A percentile compares a stretch with the other conserved stretches of the same genome.
Conservation (phyloP, 257 asterid species). For the Salvia hispanica region DNA sequence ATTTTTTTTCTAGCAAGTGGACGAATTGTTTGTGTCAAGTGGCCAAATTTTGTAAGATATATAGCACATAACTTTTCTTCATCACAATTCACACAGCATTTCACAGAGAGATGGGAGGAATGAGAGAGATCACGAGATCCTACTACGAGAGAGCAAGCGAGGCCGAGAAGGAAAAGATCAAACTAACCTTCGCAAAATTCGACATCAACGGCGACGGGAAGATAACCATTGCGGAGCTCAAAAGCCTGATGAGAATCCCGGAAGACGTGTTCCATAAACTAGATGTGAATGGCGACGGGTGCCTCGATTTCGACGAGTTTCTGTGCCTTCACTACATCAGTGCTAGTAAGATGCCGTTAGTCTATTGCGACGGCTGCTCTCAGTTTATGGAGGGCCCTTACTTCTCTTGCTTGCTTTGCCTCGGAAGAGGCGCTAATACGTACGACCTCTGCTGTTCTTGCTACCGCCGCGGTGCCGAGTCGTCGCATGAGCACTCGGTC, state of each 20-base stretch:
- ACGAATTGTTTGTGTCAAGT: too few relatives aligned
- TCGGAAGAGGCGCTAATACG: conserved; percentile 1
- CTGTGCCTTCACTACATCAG: conserved; percentile 33
- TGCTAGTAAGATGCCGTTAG: conserved; percentile 13
- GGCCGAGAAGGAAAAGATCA: conserved; percentile 4
- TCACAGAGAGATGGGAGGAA: conserved; percentile 38
- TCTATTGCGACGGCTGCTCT: conserved; percentile 24
- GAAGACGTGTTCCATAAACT: conserved; percentile 34
- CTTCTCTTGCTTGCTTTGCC: conserved; percentile 41
- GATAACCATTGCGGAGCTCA: conserved; percentile 31
- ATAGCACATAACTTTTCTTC: background rate
- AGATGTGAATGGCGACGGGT: conserved; percentile 35
- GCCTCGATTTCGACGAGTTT: conserved; percentile 31
- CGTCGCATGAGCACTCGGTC: conserved; percentile 32
- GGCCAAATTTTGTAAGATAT: too few relatives aligned
- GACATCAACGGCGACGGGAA: conserved; percentile 33
- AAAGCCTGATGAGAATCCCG: background rate
- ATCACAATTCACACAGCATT: too few relatives aligned
- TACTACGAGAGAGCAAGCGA: conserved; percentile 36
- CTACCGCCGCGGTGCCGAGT: conserved; percentile 2
- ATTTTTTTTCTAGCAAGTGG: too few relatives aligned
- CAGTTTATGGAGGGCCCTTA: conserved; percentile 30
- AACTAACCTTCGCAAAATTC: conserved; percentile 19
- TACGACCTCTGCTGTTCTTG: conserved; percentile 43
- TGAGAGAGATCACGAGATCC: conserved; percentile 32